Evolutionary conservation across 495 filamentous ascomycete genomes (phyloP).

Genomic region (Penicillium samsonianum): DNA sequence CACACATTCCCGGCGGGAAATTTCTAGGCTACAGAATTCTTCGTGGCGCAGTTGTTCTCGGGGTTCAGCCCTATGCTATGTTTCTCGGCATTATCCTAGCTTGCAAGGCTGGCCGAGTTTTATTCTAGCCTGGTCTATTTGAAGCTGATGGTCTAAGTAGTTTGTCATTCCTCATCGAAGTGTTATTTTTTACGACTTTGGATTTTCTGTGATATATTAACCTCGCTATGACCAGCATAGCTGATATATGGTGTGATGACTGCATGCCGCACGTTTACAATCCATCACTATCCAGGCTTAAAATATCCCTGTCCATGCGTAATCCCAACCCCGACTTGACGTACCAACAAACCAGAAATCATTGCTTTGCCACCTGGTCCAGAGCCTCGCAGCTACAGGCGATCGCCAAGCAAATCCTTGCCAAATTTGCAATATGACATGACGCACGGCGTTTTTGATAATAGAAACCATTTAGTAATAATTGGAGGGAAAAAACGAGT

Average conservation of each 20-base stretch:
- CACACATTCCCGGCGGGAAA: constrained; percentile 1
- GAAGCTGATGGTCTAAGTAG: neutral
- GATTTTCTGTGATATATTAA: neutral
- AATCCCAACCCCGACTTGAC: neutral
- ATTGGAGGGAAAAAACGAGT: neutral
- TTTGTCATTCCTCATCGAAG: neutral
- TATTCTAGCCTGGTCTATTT: constrained; percentile 3
- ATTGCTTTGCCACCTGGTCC: neutral
- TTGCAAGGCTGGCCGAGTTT: neutral
- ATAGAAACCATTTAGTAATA: neutral
- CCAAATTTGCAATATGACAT: neutral
- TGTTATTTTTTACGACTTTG: neutral
- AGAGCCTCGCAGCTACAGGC: neutral
- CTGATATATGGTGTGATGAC: neutral
- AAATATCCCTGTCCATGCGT: constrained; percentile 2
- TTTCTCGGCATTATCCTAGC: neutral
- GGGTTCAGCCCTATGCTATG: constrained; percentile 9
- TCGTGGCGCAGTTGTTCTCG: neutral
- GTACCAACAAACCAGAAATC: neutral
- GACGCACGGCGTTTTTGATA: neutral
- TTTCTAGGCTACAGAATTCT: neutral
- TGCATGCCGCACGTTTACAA: neutral
- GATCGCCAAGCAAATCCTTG: neutral
- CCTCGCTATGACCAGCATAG: neutral
- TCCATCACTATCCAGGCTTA: neutral